Percentiles rank a stretch among this genome's conserved stretches.
phyloP scores from a whole-genome alignment of 495 filamentous ascomycete genomes.

The Neurospora intermedia region DNA sequence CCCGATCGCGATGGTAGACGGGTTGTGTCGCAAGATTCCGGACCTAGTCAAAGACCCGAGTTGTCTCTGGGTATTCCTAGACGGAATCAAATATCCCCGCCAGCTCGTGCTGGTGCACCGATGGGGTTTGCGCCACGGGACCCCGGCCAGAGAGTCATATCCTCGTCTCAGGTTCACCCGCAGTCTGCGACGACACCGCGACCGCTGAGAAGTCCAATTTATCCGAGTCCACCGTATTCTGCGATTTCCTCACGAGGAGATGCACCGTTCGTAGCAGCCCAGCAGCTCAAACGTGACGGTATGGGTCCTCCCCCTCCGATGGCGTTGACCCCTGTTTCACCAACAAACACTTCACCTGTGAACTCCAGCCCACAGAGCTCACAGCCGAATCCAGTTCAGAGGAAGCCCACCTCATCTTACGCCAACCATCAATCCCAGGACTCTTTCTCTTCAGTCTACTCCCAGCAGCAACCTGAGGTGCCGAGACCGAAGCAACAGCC shows the following conservation, averaged over 20 bases:
- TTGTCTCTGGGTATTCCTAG: slow-evolving; percentile 5
- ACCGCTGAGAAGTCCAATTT: slow-evolving; percentile 14
- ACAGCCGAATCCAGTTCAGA: slow-evolving; percentile 21
- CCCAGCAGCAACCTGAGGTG: slow-evolving; percentile 14
- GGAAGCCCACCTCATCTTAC: slow-evolving; percentile 28
- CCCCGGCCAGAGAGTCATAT: slow-evolving; percentile 13
- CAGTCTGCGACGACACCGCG: slow-evolving; percentile 11
- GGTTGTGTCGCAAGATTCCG: slow-evolving; percentile 12
- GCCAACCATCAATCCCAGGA: slow-evolving; percentile 22
- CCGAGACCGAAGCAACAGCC: slow-evolving; percentile 3
- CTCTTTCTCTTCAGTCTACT: slow-evolving; percentile 28
- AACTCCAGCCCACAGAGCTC: slow-evolving; percentile 16
- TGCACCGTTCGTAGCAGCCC: slow-evolving; percentile 19
- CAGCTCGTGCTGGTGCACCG: slow-evolving; percentile 19
- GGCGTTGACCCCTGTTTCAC: slow-evolving; percentile 2
- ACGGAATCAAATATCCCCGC: slow-evolving; percentile 23
- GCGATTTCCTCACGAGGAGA: slow-evolving; percentile 12
- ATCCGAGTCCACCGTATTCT: slow-evolving; percentile 27
- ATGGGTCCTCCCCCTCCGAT: slow-evolving; percentile 1
- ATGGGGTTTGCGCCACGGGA: slow-evolving; percentile 17
- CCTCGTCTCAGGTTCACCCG: slow-evolving; percentile 15
- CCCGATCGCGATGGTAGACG: slow-evolving; percentile 36
- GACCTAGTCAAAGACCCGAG: slow-evolving; percentile 6
- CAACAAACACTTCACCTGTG: slow-evolving; percentile 6
- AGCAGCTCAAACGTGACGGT: slow-evolving; percentile 14